These are phyloP conservation scores for Pseudopithomyces chartarum DNA, from an alignment of 2,329 filamentous ascomycete species.

Conservation along the genomic window DNA sequence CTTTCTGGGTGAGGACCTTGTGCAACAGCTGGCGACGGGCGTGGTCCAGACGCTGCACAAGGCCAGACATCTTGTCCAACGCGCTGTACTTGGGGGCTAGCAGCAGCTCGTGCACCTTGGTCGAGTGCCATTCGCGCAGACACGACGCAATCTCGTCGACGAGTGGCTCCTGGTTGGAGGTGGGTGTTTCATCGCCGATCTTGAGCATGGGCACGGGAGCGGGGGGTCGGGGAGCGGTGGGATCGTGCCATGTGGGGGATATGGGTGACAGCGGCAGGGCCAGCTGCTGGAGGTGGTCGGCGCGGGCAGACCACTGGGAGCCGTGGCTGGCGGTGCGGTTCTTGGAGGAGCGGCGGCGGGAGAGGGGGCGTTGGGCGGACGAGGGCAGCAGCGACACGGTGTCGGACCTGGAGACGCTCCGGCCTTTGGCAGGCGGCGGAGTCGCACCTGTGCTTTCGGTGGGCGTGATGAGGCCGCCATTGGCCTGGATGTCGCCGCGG, in stretches of 20 bases:
- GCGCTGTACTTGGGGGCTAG: conserved; percentile 80
- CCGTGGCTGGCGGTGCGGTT: conserved; percentile 41
- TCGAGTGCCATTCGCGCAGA: conserved; percentile 96
- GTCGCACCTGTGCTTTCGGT: conserved; percentile 43
- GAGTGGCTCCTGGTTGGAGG: conserved; percentile 83
- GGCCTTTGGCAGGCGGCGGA: conserved; percentile 22
- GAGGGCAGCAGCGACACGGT: conserved; percentile 29
- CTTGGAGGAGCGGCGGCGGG: conserved; percentile 34
- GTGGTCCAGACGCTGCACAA: conserved; percentile 83
- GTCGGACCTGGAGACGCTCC: conserved; percentile 31
- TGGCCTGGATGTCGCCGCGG: conserved; percentile 30
- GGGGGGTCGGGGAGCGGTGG: conserved; percentile 74
- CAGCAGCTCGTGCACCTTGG: conserved; percentile 89
- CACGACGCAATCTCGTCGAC: conserved; percentile 98
- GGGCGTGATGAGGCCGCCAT: conserved; percentile 45
- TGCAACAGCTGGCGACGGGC: conserved; percentile 89
- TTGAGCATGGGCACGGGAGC: conserved; percentile 97
- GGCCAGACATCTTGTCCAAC: conserved; percentile 78
- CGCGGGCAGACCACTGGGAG: conserved; percentile 47
- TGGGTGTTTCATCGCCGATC: conserved; percentile 95
- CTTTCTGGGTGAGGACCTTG: conserved; percentile 86
- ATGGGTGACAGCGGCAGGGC: conserved; percentile 46
- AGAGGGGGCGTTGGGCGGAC: conserved; percentile 30
- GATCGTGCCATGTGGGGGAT: conserved; percentile 60
- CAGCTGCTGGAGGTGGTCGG: conserved; percentile 46